Percentiles rank a stretch among this genome's conserved stretches.
Conservation (phyloP, 257 asterid species). For the Ligustrum vulgare region DNA sequence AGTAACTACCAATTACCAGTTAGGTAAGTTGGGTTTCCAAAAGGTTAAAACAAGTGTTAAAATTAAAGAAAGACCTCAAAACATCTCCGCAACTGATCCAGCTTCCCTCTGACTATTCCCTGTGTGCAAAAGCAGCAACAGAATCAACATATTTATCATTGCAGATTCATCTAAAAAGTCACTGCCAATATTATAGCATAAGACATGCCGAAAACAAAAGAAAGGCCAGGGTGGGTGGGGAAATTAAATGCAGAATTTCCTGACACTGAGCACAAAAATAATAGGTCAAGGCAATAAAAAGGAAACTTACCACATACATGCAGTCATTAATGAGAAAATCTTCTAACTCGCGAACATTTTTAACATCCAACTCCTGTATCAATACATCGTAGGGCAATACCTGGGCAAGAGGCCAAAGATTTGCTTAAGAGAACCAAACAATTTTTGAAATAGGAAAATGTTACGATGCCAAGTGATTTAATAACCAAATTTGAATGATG, state of each 20-base stretch:
- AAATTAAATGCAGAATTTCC: not conserved
- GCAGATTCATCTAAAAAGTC: conserved; percentile 3
- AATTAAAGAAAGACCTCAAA: conserved; percentile 68
- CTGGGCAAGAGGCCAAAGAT: conserved; percentile 36
- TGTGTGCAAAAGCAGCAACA: conserved; percentile 31
- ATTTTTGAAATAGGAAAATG: conserved; percentile 8
- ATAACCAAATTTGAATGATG: not conserved
- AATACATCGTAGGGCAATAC: conserved; percentile 84
- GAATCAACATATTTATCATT: conserved; percentile 11
- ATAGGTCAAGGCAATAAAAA: not conserved
- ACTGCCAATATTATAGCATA: not conserved
- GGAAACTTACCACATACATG: conserved; percentile 90
- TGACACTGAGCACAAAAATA: not conserved
- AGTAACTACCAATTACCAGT: conserved; percentile 19
- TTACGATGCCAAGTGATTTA: not conserved
- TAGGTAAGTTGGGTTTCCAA: not conserved
- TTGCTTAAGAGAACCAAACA: conserved; percentile 2
- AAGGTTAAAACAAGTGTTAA: conserved; percentile 10
- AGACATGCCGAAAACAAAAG: not conserved
- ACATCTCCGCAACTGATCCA: conserved; percentile 95
- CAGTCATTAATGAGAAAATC: conserved; percentile 97
- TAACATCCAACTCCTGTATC: conserved; percentile 90
- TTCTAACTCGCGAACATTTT: conserved; percentile 92
- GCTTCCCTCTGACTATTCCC: conserved; percentile 98
- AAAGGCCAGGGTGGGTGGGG: not conserved